Evolutionary conservation across 495 filamentous ascomycete species (phyloP).

Genomic region (Staphylotrichum tortipilum): DNA sequence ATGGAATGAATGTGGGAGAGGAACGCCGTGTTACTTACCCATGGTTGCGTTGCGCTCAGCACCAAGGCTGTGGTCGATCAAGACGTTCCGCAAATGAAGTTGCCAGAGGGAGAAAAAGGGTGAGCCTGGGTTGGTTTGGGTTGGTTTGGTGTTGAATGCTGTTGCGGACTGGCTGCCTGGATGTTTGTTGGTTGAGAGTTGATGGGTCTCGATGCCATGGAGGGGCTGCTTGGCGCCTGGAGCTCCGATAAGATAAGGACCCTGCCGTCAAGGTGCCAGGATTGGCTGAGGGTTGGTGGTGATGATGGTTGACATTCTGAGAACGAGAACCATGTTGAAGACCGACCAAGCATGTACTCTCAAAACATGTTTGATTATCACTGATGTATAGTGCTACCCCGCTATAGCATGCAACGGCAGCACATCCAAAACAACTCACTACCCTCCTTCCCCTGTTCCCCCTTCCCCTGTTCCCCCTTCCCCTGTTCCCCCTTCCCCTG

Average conservation of each 20-base stretch:
- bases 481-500: too few relatives aligned
- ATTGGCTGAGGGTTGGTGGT: too few relatives aligned
- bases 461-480: too few relatives aligned
- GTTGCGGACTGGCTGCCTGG: neutral
- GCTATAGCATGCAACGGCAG: neutral
- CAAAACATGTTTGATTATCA: neutral
- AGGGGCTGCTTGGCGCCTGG: neutral
- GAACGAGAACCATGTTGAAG: too few relatives aligned
- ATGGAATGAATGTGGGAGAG: too few relatives aligned
- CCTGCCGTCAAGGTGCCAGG: slow-evolving; percentile 19
- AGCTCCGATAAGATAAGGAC: slow-evolving; percentile 27
- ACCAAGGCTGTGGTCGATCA: too few relatives aligned
- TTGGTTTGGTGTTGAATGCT: neutral
- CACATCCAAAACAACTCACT: neutral
- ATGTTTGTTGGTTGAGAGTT: neutral
- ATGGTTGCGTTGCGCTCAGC: neutral
- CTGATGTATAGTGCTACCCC: neutral
- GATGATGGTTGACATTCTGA: too few relatives aligned
- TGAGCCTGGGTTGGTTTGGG: too few relatives aligned
- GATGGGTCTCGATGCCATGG: too few relatives aligned
- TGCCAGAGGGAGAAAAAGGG: too few relatives aligned
- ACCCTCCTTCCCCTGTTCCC: too few relatives aligned
- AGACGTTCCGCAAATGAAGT: too few relatives aligned
- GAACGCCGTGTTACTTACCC: slow-evolving; percentile 1
- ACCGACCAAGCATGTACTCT: neutral